A percentile compares a stretch with the other conserved stretches of the same genome.
phyloP scores from a whole-genome alignment of 306 rosid species.

The Arachis hypogaea region DNA sequence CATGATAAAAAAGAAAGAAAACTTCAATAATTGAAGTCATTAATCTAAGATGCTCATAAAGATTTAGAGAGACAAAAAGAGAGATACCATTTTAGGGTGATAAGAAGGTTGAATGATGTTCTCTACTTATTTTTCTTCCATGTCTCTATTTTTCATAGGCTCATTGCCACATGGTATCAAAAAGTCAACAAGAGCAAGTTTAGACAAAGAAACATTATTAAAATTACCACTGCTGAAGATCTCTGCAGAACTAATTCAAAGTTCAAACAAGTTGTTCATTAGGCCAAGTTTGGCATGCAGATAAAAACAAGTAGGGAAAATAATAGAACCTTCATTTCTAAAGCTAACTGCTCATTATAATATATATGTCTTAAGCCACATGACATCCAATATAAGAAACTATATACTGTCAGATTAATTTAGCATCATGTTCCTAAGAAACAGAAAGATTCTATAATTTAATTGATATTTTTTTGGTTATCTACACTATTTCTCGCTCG shows the following conservation, averaged over 20 bases:
- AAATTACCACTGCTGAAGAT: not conserved
- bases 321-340: constrained; percentile 22
- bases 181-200: not conserved
- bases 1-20: constrained; percentile 26
- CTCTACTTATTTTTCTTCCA: constrained; percentile 49
- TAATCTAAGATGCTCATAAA: constrained; percentile 28
- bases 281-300: constrained; percentile 7
- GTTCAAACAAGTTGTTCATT: constrained; percentile 6
- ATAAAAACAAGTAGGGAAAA: not conserved
- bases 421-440: not conserved
- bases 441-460: constrained; percentile 11
- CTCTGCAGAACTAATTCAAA: not conserved
- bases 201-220: constrained; percentile 1
- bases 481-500: too few relatives aligned
- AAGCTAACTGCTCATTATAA: constrained; percentile 5
- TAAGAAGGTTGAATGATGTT: constrained; percentile 45
- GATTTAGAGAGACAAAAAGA: constrained; percentile 20
- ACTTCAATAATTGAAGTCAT: constrained; percentile 24
- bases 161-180: constrained; percentile 54
- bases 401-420: constrained; percentile 26
- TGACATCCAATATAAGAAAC: constrained; percentile 8
- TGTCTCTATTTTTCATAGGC: constrained; percentile 54
- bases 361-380: not conserved
- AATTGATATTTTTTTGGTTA: not conserved
- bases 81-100: constrained; percentile 51